These are phyloP conservation scores for Xylaria scruposa DNA, from an alignment of 495 filamentous ascomycete genomes.

Conservation along the genomic window DNA sequence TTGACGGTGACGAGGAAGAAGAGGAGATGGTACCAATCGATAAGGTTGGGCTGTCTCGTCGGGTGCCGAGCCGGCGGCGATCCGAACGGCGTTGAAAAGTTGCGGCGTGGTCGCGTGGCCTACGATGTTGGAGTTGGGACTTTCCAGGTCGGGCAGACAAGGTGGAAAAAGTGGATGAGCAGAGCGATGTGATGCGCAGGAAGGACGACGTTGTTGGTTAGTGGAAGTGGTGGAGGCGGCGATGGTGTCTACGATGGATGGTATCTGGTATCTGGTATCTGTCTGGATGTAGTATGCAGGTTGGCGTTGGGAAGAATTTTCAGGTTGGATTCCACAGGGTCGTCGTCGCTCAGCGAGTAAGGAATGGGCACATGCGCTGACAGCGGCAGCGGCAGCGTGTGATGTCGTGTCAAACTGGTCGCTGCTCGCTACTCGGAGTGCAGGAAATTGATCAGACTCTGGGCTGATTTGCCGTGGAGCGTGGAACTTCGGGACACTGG, in stretches of 20 bases:
- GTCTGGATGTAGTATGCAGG: background rate
- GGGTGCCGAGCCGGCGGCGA: conserved; percentile 24
- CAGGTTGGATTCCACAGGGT: conserved; percentile 15
- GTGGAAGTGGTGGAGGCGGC: background rate
- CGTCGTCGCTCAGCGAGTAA: conserved; percentile 30
- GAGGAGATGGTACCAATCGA: conserved; percentile 19
- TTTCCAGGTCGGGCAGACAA: background rate
- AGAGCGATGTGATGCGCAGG: background rate
- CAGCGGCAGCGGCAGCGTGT: conserved; percentile 27
- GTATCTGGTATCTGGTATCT: no score
- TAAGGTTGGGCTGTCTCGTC: conserved; percentile 25
- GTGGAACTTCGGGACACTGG: conserved; percentile 5
- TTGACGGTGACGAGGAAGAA: conserved; percentile 7
- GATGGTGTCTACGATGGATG: background rate
- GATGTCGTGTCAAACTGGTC: conserved; percentile 28
- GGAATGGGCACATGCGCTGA: conserved; percentile 30
- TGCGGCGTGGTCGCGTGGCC: conserved; percentile 18
- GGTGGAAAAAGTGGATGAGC: conserved; percentile 20
- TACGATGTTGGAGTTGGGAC: background rate
- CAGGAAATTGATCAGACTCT: conserved; percentile 24
- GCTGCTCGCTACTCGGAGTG: background rate
- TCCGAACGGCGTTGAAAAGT: conserved; percentile 1
- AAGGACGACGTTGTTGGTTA: background rate
- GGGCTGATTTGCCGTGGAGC: conserved; percentile 23
- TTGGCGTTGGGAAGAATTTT: conserved; percentile 21